phyloP scores from a whole-genome alignment of 345 rosid genomes.

The Ricinus communis region DNA sequence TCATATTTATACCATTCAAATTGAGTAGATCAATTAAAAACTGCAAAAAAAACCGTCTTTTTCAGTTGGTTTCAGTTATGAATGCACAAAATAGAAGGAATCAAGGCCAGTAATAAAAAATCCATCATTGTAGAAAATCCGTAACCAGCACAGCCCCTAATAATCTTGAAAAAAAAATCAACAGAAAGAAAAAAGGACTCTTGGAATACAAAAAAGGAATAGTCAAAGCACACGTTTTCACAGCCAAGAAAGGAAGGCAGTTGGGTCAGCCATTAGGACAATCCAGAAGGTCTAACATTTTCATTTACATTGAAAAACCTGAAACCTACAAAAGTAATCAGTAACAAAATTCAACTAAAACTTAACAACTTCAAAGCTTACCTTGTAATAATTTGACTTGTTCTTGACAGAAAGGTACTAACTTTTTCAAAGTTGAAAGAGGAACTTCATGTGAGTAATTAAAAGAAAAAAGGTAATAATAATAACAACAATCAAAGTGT shows the following conservation, averaged over 20 bases:
- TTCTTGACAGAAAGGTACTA: neutral
- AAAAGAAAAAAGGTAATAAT: no score
- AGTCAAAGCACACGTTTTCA: conserved; percentile 33
- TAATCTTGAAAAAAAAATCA: conserved; percentile 22
- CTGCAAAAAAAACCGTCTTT: conserved; percentile 23
- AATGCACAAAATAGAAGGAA: conserved; percentile 21
- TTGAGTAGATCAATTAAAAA: conserved; percentile 31
- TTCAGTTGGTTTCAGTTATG: conserved; percentile 3
- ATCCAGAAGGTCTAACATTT: conserved; percentile 35
- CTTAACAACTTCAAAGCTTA: conserved; percentile 23
- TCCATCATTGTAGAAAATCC: conserved; percentile 16
- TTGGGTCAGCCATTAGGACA: conserved; percentile 22
- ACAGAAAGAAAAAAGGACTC: conserved; percentile 4
- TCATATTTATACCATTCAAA: conserved; percentile 8
- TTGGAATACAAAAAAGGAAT: conserved; percentile 14
- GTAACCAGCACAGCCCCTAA: conserved; percentile 20
- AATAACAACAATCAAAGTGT: conserved; percentile 6
- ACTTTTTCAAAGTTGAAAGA: conserved; percentile 16
- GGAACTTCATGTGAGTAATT: conserved; percentile 30
- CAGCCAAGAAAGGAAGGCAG: conserved; percentile 6
- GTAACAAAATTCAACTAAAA: conserved; percentile 17
- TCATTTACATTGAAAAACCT: conserved; percentile 34
- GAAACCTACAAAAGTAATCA: neutral
- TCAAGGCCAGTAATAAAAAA: conserved; percentile 7
- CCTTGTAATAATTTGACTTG: conserved; percentile 32